phyloP scores from a whole-genome alignment of 2,329 filamentous ascomycete genomes.

The Coniella lustricola region DNA sequence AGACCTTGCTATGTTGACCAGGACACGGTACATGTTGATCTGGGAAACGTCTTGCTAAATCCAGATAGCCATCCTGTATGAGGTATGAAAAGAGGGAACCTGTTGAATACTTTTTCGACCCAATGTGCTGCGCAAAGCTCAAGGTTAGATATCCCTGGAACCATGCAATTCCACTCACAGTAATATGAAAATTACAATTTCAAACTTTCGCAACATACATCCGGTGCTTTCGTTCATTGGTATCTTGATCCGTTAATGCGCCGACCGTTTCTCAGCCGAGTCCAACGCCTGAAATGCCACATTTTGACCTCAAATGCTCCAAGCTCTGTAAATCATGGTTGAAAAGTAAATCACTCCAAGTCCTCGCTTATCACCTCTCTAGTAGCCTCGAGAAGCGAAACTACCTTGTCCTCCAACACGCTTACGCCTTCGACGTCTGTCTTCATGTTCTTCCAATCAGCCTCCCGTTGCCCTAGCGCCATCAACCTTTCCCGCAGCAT shows the following conservation, averaged over 20 bases:
- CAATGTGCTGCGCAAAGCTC: not conserved
- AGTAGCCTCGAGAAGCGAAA: slow-evolving; percentile 59
- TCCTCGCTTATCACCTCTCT: slow-evolving; percentile 48
- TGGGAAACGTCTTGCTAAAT: too few species aligned
- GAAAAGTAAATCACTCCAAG: slow-evolving; percentile 29
- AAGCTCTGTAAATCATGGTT: not conserved
- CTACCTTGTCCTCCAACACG: slow-evolving; percentile 67
- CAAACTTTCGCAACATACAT: not conserved
- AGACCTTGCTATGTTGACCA: too few species aligned
- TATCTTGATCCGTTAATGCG: slow-evolving; percentile 12
- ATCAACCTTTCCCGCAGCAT: slow-evolving; percentile 66
- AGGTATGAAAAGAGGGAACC: too few species aligned
- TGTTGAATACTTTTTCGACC: too few species aligned
- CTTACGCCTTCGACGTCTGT: slow-evolving; percentile 46
- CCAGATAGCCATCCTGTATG: too few species aligned
- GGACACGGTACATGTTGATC: too few species aligned
- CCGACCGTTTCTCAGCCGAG: slow-evolving; percentile 7
- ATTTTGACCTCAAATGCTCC: slow-evolving; percentile 3
- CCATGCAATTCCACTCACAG: slow-evolving; percentile 6
- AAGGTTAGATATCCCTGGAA: not conserved
- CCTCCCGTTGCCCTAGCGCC: slow-evolving; percentile 65
- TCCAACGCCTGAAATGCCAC: slow-evolving; percentile 13
- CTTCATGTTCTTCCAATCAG: slow-evolving; percentile 47
- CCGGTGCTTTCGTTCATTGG: slow-evolving; percentile 2
- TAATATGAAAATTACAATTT: not conserved